Conservation (phyloP, 2,329 filamentous ascomycete genomes). For the Trichoderma lentiforme region DNA sequence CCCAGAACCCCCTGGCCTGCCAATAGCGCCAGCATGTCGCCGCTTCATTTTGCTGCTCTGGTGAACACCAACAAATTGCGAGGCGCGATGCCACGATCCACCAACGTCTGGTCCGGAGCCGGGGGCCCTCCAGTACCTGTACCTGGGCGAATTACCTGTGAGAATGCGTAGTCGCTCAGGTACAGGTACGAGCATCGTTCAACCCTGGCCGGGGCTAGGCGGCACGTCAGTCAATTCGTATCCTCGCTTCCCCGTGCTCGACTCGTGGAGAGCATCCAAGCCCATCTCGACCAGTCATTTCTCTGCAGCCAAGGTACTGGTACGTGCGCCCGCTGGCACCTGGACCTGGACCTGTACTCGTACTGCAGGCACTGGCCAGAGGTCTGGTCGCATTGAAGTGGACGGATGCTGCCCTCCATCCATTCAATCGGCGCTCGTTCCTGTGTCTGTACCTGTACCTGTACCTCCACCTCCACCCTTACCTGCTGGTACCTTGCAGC, state of each 20-base stretch:
- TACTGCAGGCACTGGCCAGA: not conserved
- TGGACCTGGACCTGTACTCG: not conserved
- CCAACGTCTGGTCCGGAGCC: not conserved
- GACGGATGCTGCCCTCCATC: not conserved
- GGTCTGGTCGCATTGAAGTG: not conserved
- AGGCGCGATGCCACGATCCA: slow-evolving; percentile 18
- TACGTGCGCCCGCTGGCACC: not conserved
- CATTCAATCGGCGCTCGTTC: not conserved
- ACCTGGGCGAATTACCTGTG: not conserved
- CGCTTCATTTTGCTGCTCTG: not conserved
- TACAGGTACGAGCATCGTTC: not conserved
- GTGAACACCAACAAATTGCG: slow-evolving; percentile 16
- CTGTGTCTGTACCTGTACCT: not conserved
- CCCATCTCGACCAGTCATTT: not conserved
- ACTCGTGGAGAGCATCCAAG: not conserved
- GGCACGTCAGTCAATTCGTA: slow-evolving; percentile 11
- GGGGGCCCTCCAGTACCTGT: not conserved
- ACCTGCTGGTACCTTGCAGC: not conserved
- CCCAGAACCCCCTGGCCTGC: not conserved
- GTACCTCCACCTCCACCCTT: not conserved
- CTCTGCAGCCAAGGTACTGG: not conserved
- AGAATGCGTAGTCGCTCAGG: not conserved
- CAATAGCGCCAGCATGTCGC: slow-evolving; percentile 15
- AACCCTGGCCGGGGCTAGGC: not conserved
- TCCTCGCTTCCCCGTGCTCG: slow-evolving; percentile 12